Base-by-base conservation (phyloP, 257 asterid genomes). In the Orobanche coerulescens region DNA sequence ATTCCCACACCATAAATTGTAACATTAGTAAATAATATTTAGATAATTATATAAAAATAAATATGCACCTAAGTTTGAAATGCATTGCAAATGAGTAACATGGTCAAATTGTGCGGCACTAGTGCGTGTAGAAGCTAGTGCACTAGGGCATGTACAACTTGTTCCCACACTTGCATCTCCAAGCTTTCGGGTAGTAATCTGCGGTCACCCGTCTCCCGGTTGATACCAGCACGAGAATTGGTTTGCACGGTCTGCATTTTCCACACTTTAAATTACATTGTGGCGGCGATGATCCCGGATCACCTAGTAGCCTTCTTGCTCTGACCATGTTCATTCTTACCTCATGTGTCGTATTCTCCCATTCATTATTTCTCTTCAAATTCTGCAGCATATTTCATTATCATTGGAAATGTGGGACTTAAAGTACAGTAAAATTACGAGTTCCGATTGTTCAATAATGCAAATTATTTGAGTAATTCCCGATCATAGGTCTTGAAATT, bases 161-260 rank as follows among this genome's bases (percentile, higher is more conserved):
- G 69, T 75, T 81, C 54, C 84, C 78, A 73, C 87, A 81, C 57
- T 78, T 81, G 87, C 87, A 81, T 65, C 80, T 78, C 87, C 87
- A 81, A 7, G 82, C 82, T 71, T 81, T 82, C 0, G 84, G 87
- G 47, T 78, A 78, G 76, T 73, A 75, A 74, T 82, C 90, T 3
- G 82, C 58, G 1, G 79, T 72, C 43, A 82, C 90, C 20, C 83
- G 81, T 2, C 68, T 74, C 10, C 90, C 84, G 0, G 87, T 82
- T 1, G 82, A 87, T 69, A 82, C 87, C 6, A 85, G 64, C 65
- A 85, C 79, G 1, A 68, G 94, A 39, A 80, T 82, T 12, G 94
- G 84, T 36, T 31, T 65, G 61, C 94, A 85, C 12, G 90, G 94
- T 5, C 61, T 73, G 72, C 94, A 85, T n/a, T 62, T 31, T 15